These are phyloP conservation scores for Marasmius fiardii DNA, from an alignment of 1,284 basidiomycete genomes.

Conservation along the genomic window DNA sequence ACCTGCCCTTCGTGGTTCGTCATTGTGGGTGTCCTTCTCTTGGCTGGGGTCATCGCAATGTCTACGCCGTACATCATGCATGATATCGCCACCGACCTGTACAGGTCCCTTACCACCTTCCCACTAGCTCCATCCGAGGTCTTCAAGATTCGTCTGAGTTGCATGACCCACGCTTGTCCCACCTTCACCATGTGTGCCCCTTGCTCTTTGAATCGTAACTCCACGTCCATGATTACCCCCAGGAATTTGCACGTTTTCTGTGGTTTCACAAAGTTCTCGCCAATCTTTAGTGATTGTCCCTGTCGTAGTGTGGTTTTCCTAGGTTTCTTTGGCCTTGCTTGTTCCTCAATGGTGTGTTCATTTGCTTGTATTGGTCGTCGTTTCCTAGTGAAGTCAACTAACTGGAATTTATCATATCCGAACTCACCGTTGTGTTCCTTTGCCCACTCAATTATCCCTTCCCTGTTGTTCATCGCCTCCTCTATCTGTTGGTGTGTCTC, in stretches of 20 bases:
- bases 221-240: background rate
- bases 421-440: background rate
- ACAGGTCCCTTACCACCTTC: too few relatives aligned
- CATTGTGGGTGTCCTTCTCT: too few relatives aligned
- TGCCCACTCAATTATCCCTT: background rate
- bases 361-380: background rate
- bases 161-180: background rate
- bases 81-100: too few relatives aligned
- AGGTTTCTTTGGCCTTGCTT: background rate
- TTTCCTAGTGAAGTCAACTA: background rate
- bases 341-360: too few relatives aligned
- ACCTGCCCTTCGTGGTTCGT: background rate
- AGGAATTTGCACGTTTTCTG: background rate
- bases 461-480: too few relatives aligned
- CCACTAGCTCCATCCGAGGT: too few relatives aligned
- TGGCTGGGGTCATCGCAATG: too few relatives aligned
- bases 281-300: background rate
- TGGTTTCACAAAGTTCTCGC: background rate
- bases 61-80: too few relatives aligned
- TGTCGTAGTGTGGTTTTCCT: background rate
- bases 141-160: background rate
- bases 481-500: too few relatives aligned
- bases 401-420: too few relatives aligned
- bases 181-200: background rate
- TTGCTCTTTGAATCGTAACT: background rate